Percentiles rank a stretch among this genome's conserved stretches.
These are phyloP conservation scores for Sisymbrium altissimum DNA, from an alignment of 345 rosid genomes.

Conservation along the genomic window DNA sequence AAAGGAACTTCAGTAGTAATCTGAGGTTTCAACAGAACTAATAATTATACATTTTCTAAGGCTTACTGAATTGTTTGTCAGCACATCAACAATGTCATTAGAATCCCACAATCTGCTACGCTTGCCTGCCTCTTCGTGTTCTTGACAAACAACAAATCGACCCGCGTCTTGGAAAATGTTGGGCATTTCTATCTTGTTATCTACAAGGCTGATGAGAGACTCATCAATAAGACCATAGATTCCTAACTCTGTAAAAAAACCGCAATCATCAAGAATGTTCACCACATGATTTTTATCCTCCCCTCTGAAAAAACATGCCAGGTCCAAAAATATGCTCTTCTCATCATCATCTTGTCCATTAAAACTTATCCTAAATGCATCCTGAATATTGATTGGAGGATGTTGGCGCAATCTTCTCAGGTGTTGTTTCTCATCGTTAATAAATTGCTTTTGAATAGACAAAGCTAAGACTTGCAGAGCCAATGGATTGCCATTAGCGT, in stretches of 20 bases:
- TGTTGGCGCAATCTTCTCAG: constrained; percentile 11
- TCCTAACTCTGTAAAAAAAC: constrained; percentile 1
- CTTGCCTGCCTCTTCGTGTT: background rate
- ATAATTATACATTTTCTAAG: no score
- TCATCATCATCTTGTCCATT: constrained; percentile 11
- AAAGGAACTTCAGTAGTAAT: background rate
- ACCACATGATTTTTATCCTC: background rate
- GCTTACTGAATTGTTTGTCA: constrained; percentile 21
- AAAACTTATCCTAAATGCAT: constrained; percentile 25
- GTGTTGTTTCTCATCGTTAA: constrained; percentile 10
- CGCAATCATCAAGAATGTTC: constrained; percentile 30
- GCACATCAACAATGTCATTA: constrained; percentile 22
- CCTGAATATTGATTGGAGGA: constrained; percentile 5
- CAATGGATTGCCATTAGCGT: constrained; percentile 34
- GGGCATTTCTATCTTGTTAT: constrained; percentile 20
- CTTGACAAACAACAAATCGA: constrained; percentile 11
- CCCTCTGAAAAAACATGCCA: constrained; percentile 38
- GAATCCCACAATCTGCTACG: constrained; percentile 34
- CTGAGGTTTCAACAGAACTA: background rate
- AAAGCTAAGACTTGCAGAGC: constrained; percentile 36
- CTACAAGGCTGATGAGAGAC: constrained; percentile 27
- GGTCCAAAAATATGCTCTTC: constrained; percentile 33
- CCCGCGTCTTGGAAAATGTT: constrained; percentile 34
- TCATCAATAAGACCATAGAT: constrained; percentile 25
- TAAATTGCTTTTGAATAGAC: background rate